Conservation (phyloP, 306 rosid species). For the Rosa lucieae region DNA sequence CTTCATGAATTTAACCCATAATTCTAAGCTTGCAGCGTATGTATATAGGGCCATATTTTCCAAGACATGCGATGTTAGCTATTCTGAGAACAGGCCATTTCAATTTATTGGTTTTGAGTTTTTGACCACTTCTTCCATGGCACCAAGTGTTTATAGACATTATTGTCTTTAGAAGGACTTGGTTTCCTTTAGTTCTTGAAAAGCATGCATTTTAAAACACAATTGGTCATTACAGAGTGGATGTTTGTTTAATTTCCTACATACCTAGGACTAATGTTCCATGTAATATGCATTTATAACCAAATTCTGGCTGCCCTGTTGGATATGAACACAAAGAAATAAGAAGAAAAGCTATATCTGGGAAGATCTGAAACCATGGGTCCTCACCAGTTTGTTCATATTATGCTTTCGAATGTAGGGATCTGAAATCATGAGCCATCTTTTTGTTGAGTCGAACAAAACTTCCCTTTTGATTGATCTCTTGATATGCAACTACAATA, state of each 20-base stretch:
- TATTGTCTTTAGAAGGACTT: not conserved
- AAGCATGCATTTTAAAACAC: not conserved
- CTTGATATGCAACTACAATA: too few relatives aligned
- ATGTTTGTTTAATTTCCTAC: slow-evolving; percentile 23
- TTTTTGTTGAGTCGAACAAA: too few relatives aligned
- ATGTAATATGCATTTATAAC: not conserved
- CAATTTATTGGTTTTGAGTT: slow-evolving; percentile 18
- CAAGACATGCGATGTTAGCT: slow-evolving; percentile 71
- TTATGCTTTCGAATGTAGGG: too few relatives aligned
- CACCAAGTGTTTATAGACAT: not conserved
- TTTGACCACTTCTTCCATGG: slow-evolving; percentile 6
- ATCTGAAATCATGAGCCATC: too few relatives aligned
- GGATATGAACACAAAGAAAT: too few relatives aligned
- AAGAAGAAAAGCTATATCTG: too few relatives aligned
- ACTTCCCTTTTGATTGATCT: too few relatives aligned
- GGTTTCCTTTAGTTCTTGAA: not conserved
- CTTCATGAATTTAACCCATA: slow-evolving; percentile 59
- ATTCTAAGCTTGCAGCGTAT: slow-evolving; percentile 49
- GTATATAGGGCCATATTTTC: slow-evolving; percentile 30
- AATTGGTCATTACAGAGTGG: slow-evolving; percentile 11
- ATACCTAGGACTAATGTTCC: slow-evolving; percentile 15
- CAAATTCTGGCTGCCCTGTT: too few relatives aligned
- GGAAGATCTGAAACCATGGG: too few relatives aligned
- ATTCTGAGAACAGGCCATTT: slow-evolving; percentile 39
- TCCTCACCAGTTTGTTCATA: too few relatives aligned